Base-by-base conservation (phyloP, 2,329 filamentous ascomycete genomes). In the Microdochium bolleyi region DNA sequence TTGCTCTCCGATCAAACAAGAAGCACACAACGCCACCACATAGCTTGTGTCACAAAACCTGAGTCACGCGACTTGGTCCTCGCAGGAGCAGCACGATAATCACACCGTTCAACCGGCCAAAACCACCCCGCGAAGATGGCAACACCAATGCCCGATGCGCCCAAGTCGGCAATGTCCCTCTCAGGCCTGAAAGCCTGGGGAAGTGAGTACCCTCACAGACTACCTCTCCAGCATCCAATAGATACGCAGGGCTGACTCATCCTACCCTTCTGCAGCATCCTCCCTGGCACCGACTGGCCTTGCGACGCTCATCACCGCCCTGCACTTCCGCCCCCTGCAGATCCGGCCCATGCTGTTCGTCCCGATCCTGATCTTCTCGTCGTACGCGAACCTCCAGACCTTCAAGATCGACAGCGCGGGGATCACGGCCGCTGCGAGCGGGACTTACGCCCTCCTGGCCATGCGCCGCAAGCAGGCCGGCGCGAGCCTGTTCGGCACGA, bases 371-470 rank as follows among this genome's bases (percentile, higher is more conserved):
- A 66, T 81, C 53, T 80, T 83, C 67, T 71, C 74, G 52, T 76
- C 73, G 62, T 84, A 83, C 67, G 73, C 82, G 61, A 82, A 81
- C 64, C 73, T 84, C 7, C 77, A 79, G 21, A 80, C 80, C 54
- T 82, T 78, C 68, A 75, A 74, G 55, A 79, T 77, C 51, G 79
- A 80, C 62, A 73, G 73, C 53, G 80, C 79, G 2, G 80, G 78
- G 50, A 67, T 83, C 53, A 73, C 76, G 0, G 77, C 77, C 51
- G 78, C 80, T 16, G 78, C 77, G 68, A 80, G 76, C 48, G 80
- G 79, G 27, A 70, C 82, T 16, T 84, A 84, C 63, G 74, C 76
- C 3, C 67, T 83, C 37, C 68, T 83, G 50, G 78, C 80, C 1
- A 64, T 80, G 55, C 75, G 80, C 3, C 66, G 73, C 46, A 67